These are phyloP conservation scores for Glycyrrhiza uralensis DNA, from an alignment of 306 rosid species.

Conservation along the genomic window DNA sequence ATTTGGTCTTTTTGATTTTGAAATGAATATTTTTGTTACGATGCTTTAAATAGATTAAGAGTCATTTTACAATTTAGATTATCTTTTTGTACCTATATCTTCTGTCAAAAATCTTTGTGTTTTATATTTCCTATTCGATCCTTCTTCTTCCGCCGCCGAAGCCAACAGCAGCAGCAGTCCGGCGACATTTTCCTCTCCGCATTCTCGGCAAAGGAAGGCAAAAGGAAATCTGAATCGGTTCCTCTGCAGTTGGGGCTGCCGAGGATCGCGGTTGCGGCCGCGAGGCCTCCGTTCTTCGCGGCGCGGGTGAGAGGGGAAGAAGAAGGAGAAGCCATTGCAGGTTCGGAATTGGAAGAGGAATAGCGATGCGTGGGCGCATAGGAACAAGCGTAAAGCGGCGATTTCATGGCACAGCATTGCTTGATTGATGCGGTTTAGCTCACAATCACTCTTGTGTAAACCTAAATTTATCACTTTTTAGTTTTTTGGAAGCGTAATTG, in stretches of 20 bases:
- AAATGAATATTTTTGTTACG: too few relatives aligned
- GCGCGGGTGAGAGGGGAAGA: conserved; percentile 14
- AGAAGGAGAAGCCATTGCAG: background rate
- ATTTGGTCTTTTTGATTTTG: too few relatives aligned
- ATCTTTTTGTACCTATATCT: too few relatives aligned
- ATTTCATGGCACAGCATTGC: conserved; percentile 27
- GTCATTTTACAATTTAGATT: too few relatives aligned
- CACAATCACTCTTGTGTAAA: background rate
- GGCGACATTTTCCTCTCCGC: conserved; percentile 30
- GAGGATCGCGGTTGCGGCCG: conserved; percentile 24
- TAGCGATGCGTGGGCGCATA: conserved; percentile 21
- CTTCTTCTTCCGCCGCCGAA: conserved; percentile 23
- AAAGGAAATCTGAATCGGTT: background rate
- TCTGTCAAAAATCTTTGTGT: too few relatives aligned
- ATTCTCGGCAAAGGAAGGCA: conserved; percentile 28
- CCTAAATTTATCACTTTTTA: background rate
- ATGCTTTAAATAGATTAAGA: too few relatives aligned
- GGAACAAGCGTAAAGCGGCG: conserved; percentile 36
- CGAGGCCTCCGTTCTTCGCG: conserved; percentile 20
- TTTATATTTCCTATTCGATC: too few relatives aligned
- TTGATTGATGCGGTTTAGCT: background rate
- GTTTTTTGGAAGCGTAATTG: background rate
- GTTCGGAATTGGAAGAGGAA: conserved; percentile 40
- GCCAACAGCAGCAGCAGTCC: background rate
- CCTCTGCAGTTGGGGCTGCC: conserved; percentile 6